Conservation (phyloP, 176 grass and related monocot species). For the Tuctoria greenei region DNA sequence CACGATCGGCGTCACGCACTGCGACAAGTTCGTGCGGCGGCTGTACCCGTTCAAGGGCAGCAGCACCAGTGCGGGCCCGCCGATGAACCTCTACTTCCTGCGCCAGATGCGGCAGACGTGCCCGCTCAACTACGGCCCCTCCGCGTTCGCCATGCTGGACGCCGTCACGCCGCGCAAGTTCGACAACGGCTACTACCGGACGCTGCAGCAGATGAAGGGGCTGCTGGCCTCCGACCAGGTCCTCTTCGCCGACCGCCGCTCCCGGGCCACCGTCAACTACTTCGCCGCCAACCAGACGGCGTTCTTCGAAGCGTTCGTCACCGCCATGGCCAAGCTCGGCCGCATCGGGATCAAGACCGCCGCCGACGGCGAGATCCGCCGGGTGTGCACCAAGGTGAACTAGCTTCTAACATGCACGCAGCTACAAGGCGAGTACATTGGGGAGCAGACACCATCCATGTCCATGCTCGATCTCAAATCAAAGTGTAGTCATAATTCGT, state of each 20-base stretch:
- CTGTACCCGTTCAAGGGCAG: slow-evolving; percentile 68
- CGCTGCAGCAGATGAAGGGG: slow-evolving; percentile 77
- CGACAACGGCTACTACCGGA: slow-evolving; percentile 80
- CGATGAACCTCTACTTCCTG: slow-evolving; percentile 74
- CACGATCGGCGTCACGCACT: slow-evolving; percentile 83
- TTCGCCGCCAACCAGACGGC: slow-evolving; percentile 88
- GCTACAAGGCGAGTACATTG: background rate
- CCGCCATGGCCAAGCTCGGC: slow-evolving; percentile 75
- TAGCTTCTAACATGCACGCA: background rate
- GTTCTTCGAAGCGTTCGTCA: slow-evolving; percentile 69
- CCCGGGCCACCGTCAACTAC: slow-evolving; percentile 61
- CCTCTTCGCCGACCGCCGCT: slow-evolving; percentile 74
- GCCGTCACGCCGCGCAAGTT: slow-evolving; percentile 56
- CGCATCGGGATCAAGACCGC: slow-evolving; percentile 71
- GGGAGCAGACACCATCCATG: background rate
- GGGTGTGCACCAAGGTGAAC: slow-evolving; percentile 76
- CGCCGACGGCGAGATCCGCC: slow-evolving; percentile 57
- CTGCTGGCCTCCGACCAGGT: slow-evolving; percentile 74
- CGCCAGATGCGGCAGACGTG: slow-evolving; percentile 80
- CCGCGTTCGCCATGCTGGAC: slow-evolving; percentile 72
- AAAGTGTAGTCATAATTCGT: slow-evolving; percentile 28
- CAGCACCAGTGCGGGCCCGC: slow-evolving; percentile 27
- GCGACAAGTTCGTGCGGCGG: slow-evolving; percentile 86
- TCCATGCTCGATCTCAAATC: background rate
- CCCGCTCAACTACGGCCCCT: slow-evolving; percentile 59